A percentile compares a stretch with the other conserved stretches of the same genome.
Conservation (phyloP, 2,329 filamentous ascomycete species). For the Chaetomium sp. region DNA sequence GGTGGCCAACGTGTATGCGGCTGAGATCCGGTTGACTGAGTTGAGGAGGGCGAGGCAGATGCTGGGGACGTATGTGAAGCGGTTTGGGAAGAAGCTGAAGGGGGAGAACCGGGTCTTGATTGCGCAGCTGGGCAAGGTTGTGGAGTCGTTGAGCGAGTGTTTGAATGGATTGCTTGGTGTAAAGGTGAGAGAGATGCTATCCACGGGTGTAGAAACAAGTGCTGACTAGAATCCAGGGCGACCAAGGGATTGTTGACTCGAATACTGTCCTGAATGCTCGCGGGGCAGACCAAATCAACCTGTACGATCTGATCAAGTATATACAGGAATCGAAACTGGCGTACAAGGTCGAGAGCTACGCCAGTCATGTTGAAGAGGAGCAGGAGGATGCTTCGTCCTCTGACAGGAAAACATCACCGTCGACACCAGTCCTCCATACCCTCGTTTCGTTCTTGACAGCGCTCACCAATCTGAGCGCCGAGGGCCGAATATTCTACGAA, state of each 20-base stretch:
- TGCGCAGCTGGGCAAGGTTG: slow-evolving; percentile 74
- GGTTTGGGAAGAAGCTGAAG: slow-evolving; percentile 81
- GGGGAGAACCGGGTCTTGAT: slow-evolving; percentile 89
- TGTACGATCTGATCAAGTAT: slow-evolving; percentile 82
- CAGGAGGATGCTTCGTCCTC: slow-evolving; percentile 27
- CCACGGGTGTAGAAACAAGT: background rate
- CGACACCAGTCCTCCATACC: slow-evolving; percentile 48
- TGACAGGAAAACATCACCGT: slow-evolving; percentile 45
- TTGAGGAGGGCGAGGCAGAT: slow-evolving; percentile 67
- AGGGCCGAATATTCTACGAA: slow-evolving; percentile 60
- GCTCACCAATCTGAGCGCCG: slow-evolving; percentile 75
- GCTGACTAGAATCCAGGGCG: slow-evolving; percentile 25
- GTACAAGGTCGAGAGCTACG: slow-evolving; percentile 89
- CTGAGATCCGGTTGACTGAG: slow-evolving; percentile 66
- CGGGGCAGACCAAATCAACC: slow-evolving; percentile 89
- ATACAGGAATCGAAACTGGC: slow-evolving; percentile 88
- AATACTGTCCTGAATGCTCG: slow-evolving; percentile 72
- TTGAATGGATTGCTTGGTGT: slow-evolving; percentile 48
- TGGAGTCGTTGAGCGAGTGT: slow-evolving; percentile 70
- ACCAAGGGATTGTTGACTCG: slow-evolving; percentile 63
- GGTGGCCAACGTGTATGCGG: slow-evolving; percentile 78
- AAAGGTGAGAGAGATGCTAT: slow-evolving; percentile 35
- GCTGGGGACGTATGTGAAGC: slow-evolving; percentile 74
- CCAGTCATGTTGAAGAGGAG: slow-evolving; percentile 50
- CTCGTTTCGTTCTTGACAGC: slow-evolving; percentile 63